Conservation (phyloP, 148 eudicot species). For the Rhododendron kiyosumense region DNA sequence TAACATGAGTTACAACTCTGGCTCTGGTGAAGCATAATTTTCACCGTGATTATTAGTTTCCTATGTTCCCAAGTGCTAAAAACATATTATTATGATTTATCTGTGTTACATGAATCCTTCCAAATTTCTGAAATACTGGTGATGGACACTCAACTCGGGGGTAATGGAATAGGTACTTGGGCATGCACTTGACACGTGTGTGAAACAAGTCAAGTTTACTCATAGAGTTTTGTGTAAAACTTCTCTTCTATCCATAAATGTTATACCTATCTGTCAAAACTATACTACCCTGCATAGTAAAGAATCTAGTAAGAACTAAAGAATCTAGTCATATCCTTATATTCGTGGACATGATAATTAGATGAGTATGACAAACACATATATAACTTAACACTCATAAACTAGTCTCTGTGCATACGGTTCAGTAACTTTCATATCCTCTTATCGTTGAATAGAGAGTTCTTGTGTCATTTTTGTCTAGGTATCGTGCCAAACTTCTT, state of each 20-base stretch:
- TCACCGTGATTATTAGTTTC: neutral
- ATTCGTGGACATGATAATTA: neutral
- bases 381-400: neutral
- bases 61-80: too few species aligned
- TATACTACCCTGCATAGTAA: neutral
- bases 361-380: neutral
- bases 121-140: neutral
- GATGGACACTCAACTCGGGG: neutral
- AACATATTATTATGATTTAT: neutral
- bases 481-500: neutral
- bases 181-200: neutral
- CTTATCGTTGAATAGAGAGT: neutral
- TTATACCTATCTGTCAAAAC: neutral
- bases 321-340: neutral
- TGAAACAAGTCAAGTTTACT: neutral
- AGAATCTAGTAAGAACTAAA: neutral
- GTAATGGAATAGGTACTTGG: neutral
- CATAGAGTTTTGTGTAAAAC: neutral
- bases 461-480: neutral
- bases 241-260: neutral
- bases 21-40: neutral
- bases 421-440: too few species aligned
- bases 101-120: neutral
- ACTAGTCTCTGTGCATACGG: neutral
- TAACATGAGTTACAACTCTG: neutral